Evolutionary conservation across 257 asterid species (phyloP).

Genomic region (Solanum tarijense): DNA sequence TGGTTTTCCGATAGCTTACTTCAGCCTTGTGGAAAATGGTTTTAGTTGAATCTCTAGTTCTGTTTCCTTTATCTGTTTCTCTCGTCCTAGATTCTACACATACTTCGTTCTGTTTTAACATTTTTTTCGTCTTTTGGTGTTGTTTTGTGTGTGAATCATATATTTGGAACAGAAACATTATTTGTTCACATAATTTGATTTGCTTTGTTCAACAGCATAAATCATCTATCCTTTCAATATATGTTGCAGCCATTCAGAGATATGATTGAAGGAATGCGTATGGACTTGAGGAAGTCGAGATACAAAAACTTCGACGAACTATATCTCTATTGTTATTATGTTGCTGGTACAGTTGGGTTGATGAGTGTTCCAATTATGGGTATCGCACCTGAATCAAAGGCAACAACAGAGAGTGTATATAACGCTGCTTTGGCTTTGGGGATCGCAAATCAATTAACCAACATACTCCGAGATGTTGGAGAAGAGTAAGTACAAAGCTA

Average conservation of each 20-base stretch:
- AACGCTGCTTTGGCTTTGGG: conserved; percentile 79
- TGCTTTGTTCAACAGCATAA: not conserved
- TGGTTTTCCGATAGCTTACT: not conserved
- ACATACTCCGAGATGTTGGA: conserved; percentile 94
- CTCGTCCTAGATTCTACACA: not conserved
- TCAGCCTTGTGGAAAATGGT: not conserved
- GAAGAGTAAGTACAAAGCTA: conserved; percentile 69
- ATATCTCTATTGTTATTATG: conserved; percentile 86
- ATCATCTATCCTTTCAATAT: not conserved
- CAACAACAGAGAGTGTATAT: conserved; percentile 81
- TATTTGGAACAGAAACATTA: not conserved
- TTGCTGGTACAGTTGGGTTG: conserved; percentile 96
- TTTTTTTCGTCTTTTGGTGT: not conserved
- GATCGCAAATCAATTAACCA: conserved; percentile 86
- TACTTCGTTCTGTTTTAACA: not conserved
- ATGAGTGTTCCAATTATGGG: conserved; percentile 99
- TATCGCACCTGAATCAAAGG: conserved; percentile 79
- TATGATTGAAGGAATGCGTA: conserved; percentile 97
- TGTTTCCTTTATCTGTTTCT: not conserved
- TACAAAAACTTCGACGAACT: conserved; percentile 82
- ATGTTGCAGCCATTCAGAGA: conserved; percentile 84
- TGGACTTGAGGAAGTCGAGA: conserved; percentile 86
- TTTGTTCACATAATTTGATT: not conserved
- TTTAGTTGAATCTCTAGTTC: not conserved
- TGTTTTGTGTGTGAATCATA: not conserved